Base-by-base conservation (phyloP, 2,329 filamentous ascomycete species). In the Hypoxylon sp. region DNA sequence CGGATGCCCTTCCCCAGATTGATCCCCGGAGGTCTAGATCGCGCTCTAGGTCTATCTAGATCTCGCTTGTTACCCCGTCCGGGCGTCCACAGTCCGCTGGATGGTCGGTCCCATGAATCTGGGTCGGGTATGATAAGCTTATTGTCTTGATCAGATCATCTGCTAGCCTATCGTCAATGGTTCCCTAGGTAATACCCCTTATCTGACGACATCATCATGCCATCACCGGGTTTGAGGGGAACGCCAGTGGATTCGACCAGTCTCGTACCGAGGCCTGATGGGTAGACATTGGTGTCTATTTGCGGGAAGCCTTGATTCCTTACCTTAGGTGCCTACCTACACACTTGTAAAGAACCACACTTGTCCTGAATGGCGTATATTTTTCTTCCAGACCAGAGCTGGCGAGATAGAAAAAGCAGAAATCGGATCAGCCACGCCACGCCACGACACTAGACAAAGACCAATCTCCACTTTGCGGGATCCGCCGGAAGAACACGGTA, bases 31-130 rank as follows among this genome's bases (percentile, higher is more conserved):
- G 62, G 65, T 66, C 68, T 70, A 68, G 68, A 70, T 70, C 65
- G 62, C 52, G 68, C 68, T 70, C 68, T 70, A 61, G 68, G 65
- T 70, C 65, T 68, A 61, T 68, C 68, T 70, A 66, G 68, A 70
- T 68, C 65, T 68, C 55, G 65, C 65, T 57, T 58, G 51, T 39
- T 54, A 60, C 61, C 65, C 68, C 65, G 65, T 62, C 54, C 48
- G 58, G 58, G 50, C 39, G 54, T 39, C 51, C 31, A 39, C 42
- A 44, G 56, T 59, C 54, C 39, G 58, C 24, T 21, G 32, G 35
- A 61, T 50, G 65, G 65, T 68, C 59, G 65, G 65, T 68, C 59
- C 68, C 68, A 52, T 52, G 58, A 70, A 61, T 58, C 68, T 70
- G 68, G 68, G 51, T 70, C 68, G 61, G 62, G 27, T 62, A 63